Conservation (phyloP, 1,284 basidiomycete genomes). For the Puccinia coronata region DNA sequence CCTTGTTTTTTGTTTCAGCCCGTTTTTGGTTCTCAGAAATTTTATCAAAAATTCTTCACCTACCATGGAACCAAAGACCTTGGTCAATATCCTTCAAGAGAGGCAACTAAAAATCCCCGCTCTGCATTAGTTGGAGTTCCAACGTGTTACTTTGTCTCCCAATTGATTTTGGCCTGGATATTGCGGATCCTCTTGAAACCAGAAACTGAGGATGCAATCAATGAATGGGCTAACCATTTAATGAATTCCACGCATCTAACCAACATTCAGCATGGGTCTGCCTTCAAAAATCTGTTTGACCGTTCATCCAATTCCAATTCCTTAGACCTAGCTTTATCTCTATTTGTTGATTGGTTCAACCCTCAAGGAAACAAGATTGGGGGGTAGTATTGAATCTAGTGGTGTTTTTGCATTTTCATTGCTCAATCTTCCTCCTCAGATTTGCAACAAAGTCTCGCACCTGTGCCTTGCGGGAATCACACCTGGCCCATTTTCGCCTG, state of each 20-base stretch:
- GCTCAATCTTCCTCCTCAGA: constrained; percentile 7
- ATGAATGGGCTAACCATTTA: neutral
- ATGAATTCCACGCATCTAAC: neutral
- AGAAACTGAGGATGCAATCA: neutral
- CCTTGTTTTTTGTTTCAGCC: too few species aligned
- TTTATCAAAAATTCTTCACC: too few species aligned
- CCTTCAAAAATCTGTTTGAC: neutral
- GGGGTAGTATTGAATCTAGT: constrained; percentile 14
- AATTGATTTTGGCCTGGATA: neutral
- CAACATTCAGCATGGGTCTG: neutral
- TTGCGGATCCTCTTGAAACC: neutral
- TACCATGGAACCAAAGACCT: neutral
- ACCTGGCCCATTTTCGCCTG: constrained; percentile 1
- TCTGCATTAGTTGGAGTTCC: neutral
- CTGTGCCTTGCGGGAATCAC: constrained; percentile 31
- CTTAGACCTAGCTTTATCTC: neutral
- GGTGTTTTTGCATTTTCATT: neutral
- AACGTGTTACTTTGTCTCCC: neutral
- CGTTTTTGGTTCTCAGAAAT: too few species aligned
- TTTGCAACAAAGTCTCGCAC: neutral
- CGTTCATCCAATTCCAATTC: neutral
- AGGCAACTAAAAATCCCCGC: neutral
- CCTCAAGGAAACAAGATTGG: constrained; percentile 20
- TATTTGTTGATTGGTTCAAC: constrained; percentile 18
- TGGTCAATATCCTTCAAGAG: neutral